Evolutionary conservation across 2,329 filamentous ascomycete species (phyloP).

Genomic region (Meredithiella fracta): DNA sequence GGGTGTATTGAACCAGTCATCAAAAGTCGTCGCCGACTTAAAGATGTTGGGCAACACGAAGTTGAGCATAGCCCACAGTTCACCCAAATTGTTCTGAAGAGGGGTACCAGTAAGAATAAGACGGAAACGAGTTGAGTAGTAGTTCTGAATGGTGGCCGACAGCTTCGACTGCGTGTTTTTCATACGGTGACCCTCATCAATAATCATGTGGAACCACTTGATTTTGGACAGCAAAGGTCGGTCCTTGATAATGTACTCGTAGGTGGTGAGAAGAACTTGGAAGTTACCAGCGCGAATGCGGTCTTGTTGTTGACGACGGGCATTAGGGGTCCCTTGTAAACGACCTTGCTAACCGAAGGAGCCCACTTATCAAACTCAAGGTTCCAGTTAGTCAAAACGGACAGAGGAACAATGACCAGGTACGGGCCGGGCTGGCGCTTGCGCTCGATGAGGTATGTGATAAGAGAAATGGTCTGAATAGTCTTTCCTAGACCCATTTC

Average conservation of each 20-base stretch:
- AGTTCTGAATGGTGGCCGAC: slow-evolving; percentile 82
- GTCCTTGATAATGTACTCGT: slow-evolving; percentile 99
- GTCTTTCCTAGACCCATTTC: slow-evolving; percentile 99
- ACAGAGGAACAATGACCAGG: slow-evolving; percentile 89
- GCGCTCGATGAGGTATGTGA: slow-evolving; percentile 91
- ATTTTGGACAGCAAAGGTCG: slow-evolving; percentile 90
- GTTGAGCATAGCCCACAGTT: slow-evolving; percentile 95
- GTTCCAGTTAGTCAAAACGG: slow-evolving; percentile 97
- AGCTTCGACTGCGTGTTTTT: slow-evolving; percentile 96
- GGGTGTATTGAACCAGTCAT: slow-evolving; percentile 99
- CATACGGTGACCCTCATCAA: slow-evolving; percentile 98
- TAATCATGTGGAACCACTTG: slow-evolving; percentile 99
- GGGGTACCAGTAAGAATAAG: slow-evolving; percentile 96
- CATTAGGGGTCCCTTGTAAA: slow-evolving; percentile 93
- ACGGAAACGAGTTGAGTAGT: slow-evolving; percentile 88
- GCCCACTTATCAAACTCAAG: slow-evolving; percentile 99
- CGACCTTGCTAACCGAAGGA: slow-evolving; percentile 66
- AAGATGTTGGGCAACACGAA: slow-evolving; percentile 97
- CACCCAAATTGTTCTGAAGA: slow-evolving; percentile 88
- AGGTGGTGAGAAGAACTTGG: slow-evolving; percentile 91
- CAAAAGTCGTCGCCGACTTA: slow-evolving; percentile 96
- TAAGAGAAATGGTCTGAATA: slow-evolving; percentile 94
- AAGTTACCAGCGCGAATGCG: slow-evolving; percentile 89
- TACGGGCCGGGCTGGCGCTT: slow-evolving; percentile 87
- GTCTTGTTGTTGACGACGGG: slow-evolving; percentile 78